These are phyloP conservation scores for Forsythia suspensa DNA, from an alignment of 257 asterid species.

Conservation along the genomic window DNA sequence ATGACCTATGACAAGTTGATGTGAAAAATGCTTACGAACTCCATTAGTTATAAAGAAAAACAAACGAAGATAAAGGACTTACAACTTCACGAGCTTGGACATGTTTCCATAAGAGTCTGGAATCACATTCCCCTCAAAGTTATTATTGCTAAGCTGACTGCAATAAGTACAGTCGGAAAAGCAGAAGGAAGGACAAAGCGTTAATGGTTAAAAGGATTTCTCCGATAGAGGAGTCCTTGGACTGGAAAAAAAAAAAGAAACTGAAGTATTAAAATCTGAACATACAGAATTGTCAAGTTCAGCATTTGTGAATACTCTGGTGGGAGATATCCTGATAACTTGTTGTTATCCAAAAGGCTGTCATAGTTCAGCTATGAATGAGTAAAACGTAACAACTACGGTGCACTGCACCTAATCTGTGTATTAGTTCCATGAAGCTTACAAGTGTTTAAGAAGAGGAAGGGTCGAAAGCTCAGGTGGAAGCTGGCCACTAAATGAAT, in stretches of 20 bases:
- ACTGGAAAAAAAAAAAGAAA: slow-evolving; percentile 7
- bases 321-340: slow-evolving; percentile 68
- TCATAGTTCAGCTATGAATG: not conserved
- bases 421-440: slow-evolving; percentile 18
- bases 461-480: slow-evolving; percentile 45
- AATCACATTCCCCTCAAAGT: slow-evolving; percentile 47
- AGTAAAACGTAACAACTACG: not conserved
- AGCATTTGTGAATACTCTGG: slow-evolving; percentile 39
- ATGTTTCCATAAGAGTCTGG: slow-evolving; percentile 40
- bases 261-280: not conserved
- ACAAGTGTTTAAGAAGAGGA: slow-evolving; percentile 45
- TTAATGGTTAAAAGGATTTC: not conserved
- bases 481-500: slow-evolving; percentile 46
- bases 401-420: not conserved
- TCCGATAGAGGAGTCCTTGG: not conserved
- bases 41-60: not conserved
- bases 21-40: not conserved
- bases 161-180: not conserved
- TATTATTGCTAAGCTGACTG: slow-evolving; percentile 59
- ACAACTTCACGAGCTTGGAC: slow-evolving; percentile 45
- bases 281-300: slow-evolving; percentile 43
- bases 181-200: not conserved
- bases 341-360: slow-evolving; percentile 63
- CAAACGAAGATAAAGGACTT: slow-evolving; percentile 14
- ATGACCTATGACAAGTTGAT: not conserved